Percentiles rank a stretch among this genome's conserved stretches.
phyloP scores from a whole-genome alignment of 345 rosid genomes.

The Salix dunnii region DNA sequence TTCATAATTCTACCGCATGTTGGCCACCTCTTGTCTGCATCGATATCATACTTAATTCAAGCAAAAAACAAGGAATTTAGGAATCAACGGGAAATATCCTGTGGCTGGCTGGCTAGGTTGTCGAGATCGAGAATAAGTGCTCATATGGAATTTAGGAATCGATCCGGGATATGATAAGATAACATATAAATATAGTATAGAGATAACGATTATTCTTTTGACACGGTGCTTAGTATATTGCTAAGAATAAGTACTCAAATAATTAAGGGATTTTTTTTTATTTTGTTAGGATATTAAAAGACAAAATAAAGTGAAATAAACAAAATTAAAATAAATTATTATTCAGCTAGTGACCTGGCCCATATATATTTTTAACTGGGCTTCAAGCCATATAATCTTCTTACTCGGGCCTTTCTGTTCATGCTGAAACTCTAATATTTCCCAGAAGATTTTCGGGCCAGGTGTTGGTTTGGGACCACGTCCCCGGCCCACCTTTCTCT shows the following conservation, averaged over 20 bases:
- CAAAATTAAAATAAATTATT: neutral
- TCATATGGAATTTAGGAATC: slow-evolving; percentile 6
- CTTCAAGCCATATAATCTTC: neutral
- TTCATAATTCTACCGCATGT: neutral
- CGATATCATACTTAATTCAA: too few species aligned
- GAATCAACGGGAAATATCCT: neutral
- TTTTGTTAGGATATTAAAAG: neutral
- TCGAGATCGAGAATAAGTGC: neutral
- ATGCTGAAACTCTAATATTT: too few species aligned
- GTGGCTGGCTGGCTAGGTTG: too few species aligned
- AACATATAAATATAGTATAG: neutral
- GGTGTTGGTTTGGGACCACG: neutral
- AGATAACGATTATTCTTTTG: neutral
- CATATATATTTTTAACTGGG: neutral
- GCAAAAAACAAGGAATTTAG: neutral
- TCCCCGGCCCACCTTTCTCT: too few species aligned
- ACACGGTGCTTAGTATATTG: neutral
- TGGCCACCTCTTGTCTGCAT: too few species aligned
- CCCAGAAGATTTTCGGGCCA: neutral
- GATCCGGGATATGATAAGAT: neutral
- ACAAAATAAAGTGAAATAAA: neutral
- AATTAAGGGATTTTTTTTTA: too few species aligned
- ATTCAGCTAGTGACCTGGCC: neutral
- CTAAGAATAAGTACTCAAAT: neutral
- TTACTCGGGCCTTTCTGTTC: neutral